Evolutionary conservation across 345 rosid species (phyloP).

Genomic region (Populus nigra): DNA sequence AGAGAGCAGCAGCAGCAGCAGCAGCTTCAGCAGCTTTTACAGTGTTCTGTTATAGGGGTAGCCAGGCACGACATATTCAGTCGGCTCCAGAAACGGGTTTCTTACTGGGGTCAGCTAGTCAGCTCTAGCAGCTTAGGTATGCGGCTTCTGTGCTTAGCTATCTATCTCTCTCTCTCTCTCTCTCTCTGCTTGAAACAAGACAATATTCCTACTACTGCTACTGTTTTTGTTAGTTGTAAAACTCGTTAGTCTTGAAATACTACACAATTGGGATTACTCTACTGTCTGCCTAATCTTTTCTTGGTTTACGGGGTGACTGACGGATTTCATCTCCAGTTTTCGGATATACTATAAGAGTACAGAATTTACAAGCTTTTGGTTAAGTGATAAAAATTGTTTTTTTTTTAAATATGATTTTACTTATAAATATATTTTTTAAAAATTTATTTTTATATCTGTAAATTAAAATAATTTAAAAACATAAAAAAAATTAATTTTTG

Average conservation of each 20-base stretch:
- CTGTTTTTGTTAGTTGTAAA: neutral
- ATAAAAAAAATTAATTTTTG: too few relatives aligned
- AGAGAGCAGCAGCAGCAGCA: neutral
- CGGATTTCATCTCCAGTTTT: neutral
- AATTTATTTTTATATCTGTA: too few relatives aligned
- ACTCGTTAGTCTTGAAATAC: neutral
- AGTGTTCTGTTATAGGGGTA: conserved; percentile 37
- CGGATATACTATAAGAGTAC: too few relatives aligned
- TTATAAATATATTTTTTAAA: too few relatives aligned
- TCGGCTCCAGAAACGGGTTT: conserved; percentile 35
- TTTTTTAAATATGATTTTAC: too few relatives aligned
- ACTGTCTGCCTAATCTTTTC: neutral
- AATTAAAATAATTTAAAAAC: too few relatives aligned
- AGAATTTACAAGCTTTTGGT: too few relatives aligned
- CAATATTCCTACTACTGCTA: neutral
- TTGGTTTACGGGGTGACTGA: neutral
- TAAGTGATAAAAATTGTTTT: too few relatives aligned
- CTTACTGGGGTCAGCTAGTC: conserved; percentile 11
- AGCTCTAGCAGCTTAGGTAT: conserved; percentile 6
- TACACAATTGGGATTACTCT: neutral
- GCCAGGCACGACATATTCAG: conserved; percentile 43
- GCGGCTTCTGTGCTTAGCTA: conserved; percentile 17
- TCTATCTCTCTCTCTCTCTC: neutral
- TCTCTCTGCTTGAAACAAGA: neutral
- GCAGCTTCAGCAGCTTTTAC: conserved; percentile 32